Evolutionary conservation across 2,329 filamentous ascomycete genomes (phyloP).

Genomic region (Trichoderma koningiopsis): DNA sequence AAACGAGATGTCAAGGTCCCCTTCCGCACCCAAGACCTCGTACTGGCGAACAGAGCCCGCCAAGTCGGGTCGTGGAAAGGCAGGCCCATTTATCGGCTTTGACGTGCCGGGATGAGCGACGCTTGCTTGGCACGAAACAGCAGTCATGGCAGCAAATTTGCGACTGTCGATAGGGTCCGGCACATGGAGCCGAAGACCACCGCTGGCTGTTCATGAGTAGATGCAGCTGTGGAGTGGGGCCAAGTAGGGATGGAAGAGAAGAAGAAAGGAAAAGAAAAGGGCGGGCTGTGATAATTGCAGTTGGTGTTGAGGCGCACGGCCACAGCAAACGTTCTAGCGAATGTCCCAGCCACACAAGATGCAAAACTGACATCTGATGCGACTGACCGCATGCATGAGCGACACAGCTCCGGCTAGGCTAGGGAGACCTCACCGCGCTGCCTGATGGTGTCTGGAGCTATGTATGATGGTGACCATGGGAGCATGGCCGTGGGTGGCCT

Average conservation of each 20-base stretch:
- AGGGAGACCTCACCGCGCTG: constrained; percentile 1
- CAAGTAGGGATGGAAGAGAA: not conserved
- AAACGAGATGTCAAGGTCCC: not conserved
- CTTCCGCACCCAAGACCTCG: not conserved
- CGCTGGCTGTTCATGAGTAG: not conserved
- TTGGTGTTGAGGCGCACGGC: constrained; percentile 8
- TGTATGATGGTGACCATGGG: not conserved
- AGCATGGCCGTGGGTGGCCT: constrained; percentile 4
- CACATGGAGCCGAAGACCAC: not conserved
- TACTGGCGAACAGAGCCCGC: not conserved
- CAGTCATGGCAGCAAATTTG: not conserved
- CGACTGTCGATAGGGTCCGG: not conserved
- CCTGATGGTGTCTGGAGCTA: not conserved
- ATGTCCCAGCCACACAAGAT: constrained; percentile 9
- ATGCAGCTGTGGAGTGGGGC: not conserved
- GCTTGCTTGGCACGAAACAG: constrained; percentile 10
- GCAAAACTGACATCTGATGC: not conserved
- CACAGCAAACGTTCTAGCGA: not conserved
- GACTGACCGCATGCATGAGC: not conserved
- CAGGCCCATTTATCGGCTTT: constrained; percentile 7
- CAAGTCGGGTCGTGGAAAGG: constrained; percentile 15
- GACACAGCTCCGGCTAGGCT: not conserved
- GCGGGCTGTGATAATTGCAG: not conserved
- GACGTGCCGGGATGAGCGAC: constrained; percentile 15
- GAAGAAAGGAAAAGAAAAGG: not conserved